Evolutionary conservation across 2,329 filamentous ascomycete species (phyloP).

Genomic region (Fusarium sp.): DNA sequence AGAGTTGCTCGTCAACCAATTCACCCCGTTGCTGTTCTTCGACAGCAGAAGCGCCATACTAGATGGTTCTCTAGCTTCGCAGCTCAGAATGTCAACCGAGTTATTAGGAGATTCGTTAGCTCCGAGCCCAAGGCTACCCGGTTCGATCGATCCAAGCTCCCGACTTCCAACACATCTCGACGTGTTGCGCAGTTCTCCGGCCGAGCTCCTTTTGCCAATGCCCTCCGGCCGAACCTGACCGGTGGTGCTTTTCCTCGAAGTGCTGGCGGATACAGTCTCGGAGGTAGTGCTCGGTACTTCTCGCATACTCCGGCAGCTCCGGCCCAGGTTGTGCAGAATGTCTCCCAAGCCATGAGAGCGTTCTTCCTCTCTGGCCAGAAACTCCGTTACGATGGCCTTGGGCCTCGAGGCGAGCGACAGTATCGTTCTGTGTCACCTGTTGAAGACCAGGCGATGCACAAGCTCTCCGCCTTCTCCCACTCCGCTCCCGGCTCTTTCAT

Average conservation of each 20-base stretch:
- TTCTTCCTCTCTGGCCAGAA: conserved; percentile 94
- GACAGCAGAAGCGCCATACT: conserved; percentile 58
- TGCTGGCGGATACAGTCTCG: conserved; percentile 85
- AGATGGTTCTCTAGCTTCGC: conserved; percentile 63
- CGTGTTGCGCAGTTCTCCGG: conserved; percentile 72
- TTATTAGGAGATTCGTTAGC: conserved; percentile 65
- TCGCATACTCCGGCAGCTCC: conserved; percentile 87
- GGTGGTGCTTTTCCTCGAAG: conserved; percentile 86
- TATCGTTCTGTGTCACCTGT: conserved; percentile 82
- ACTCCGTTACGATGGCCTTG: conserved; percentile 84
- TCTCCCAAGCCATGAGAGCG: conserved; percentile 91
- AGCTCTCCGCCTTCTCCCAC: conserved; percentile 70
- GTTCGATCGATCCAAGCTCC: conserved; percentile 62
- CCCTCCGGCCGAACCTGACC: conserved; percentile 91
- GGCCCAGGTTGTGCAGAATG: conserved; percentile 92
- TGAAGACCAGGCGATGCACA: conserved; percentile 78
- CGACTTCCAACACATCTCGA: conserved; percentile 61
- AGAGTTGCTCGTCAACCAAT: conserved; percentile 61
- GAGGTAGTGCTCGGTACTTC: conserved; percentile 86
- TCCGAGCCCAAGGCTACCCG: conserved; percentile 52
- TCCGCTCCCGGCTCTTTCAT: conserved; percentile 80
- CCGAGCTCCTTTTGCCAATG: conserved; percentile 86
- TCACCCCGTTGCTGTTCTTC: conserved; percentile 64
- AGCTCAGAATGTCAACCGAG: conserved; percentile 57
- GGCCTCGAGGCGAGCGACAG: conserved; percentile 77